These are phyloP conservation scores for Lodderomyces jiufengensis DNA, from an alignment of 1,139 yeast species.

Conservation along the genomic window DNA sequence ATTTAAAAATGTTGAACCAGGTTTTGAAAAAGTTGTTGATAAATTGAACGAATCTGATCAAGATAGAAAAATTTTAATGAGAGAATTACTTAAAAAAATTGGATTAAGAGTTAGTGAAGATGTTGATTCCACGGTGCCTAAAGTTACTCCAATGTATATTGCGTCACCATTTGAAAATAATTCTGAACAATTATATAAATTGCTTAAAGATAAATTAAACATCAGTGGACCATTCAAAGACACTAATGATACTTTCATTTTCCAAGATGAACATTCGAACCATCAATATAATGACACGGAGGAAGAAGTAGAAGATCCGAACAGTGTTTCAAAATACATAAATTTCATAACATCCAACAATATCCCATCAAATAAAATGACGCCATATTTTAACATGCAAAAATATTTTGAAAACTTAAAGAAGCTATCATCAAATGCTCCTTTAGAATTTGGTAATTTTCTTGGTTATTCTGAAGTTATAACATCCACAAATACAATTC, in stretches of 20 bases:
- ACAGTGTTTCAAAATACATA: conserved; percentile 52
- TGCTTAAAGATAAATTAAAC: conserved; percentile 38
- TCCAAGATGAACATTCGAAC: conserved; percentile 28
- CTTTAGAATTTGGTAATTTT: conserved; percentile 53
- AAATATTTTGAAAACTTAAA: conserved; percentile 51
- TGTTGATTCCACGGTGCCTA: conserved; percentile 52
- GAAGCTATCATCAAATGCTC: conserved; percentile 17
- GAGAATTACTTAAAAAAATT: conserved; percentile 50
- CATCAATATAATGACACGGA: conserved; percentile 12
- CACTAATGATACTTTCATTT: conserved; percentile 50
- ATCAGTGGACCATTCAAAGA: conserved; percentile 47
- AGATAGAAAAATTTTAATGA: conserved; percentile 53
- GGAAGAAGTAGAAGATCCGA: conserved; percentile 46
- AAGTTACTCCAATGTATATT: conserved; percentile 60
- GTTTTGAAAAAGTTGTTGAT: conserved; percentile 34
- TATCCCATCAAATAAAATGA: conserved; percentile 45
- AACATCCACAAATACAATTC: conserved; percentile 77
- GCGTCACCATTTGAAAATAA: conserved; percentile 27
- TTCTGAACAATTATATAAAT: conserved; percentile 24
- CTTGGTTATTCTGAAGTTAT: conserved; percentile 83
- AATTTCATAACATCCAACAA: conserved; percentile 37
- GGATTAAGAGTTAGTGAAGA: conserved; percentile 65
- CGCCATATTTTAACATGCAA: conserved; percentile 71
- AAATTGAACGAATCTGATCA: conserved; percentile 42
- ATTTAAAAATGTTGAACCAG: conserved; percentile 25